Evolutionary conservation across 2,329 filamentous ascomycete species (phyloP).

Genomic region (Phoma sp.): DNA sequence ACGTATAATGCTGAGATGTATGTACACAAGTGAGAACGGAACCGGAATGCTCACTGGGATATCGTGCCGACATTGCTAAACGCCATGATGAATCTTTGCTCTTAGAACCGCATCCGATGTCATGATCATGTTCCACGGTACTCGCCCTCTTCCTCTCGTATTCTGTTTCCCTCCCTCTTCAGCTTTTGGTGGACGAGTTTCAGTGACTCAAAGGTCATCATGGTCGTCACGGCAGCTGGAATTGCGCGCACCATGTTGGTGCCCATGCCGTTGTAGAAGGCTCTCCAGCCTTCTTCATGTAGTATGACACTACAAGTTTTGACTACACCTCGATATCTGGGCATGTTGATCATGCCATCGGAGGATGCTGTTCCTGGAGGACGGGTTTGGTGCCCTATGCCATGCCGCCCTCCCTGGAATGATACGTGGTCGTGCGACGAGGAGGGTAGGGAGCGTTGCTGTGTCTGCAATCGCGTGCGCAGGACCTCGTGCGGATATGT

Average conservation of each 20-base stretch:
- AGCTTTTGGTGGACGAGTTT: constrained; percentile 59
- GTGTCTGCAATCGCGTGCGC: constrained; percentile 90
- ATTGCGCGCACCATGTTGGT: constrained; percentile 97
- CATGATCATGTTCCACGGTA: background rate
- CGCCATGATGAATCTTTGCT: constrained; percentile 22
- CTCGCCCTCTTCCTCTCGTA: constrained; percentile 26
- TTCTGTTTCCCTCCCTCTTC: constrained; percentile 59
- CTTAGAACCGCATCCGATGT: background rate
- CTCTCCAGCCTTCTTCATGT: constrained; percentile 90
- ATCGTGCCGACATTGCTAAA: constrained; percentile 25
- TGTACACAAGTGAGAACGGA: constrained; percentile 31
- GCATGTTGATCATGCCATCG: constrained; percentile 63
- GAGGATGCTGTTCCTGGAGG: constrained; percentile 58
- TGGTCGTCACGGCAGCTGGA: constrained; percentile 93
- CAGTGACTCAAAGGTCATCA: constrained; percentile 92
- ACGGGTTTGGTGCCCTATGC: constrained; percentile 52
- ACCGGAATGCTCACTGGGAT: constrained; percentile 28
- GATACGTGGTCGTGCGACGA: constrained; percentile 59
- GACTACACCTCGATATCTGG: constrained; percentile 77
- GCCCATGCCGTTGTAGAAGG: constrained; percentile 96
- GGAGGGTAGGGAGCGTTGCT: constrained; percentile 71
- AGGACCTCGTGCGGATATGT: constrained; percentile 98
- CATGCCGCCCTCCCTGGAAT: constrained; percentile 50
- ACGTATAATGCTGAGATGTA: constrained; percentile 29
- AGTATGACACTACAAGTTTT: constrained; percentile 86